Evolutionary conservation across 495 filamentous ascomycete species (phyloP).

Genomic region (Talaromyces ruber): DNA sequence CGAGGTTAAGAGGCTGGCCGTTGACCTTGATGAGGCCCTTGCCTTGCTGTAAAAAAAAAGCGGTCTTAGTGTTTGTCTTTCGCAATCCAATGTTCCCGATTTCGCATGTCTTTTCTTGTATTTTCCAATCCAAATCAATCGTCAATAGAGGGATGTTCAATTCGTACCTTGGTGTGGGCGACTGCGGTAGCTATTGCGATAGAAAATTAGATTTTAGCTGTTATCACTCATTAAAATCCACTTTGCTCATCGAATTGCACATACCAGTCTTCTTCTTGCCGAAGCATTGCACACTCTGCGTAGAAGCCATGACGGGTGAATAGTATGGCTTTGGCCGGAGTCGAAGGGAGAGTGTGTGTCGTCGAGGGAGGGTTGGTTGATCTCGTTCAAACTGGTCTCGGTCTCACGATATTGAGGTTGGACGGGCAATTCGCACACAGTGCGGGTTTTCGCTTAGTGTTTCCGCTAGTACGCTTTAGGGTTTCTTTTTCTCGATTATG

Average conservation of each 20-base stretch:
- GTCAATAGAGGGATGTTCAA: constrained; percentile 5
- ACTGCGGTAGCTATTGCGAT: constrained; percentile 61
- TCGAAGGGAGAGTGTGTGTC: constrained; percentile 34
- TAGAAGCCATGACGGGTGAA: constrained; percentile 64
- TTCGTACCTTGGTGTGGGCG: constrained; percentile 87
- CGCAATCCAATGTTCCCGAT: not conserved
- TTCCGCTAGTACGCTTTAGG: constrained; percentile 17
- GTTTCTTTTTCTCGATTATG: constrained; percentile 1
- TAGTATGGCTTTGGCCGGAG: constrained; percentile 36
- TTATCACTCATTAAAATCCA: not conserved
- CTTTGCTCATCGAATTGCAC: constrained; percentile 4
- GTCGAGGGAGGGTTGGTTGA: constrained; percentile 11
- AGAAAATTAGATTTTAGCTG: constrained; percentile 14
- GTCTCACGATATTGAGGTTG: constrained; percentile 10
- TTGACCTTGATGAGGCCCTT: constrained; percentile 98
- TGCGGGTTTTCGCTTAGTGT: constrained; percentile 40
- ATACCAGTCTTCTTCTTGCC: constrained; percentile 85
- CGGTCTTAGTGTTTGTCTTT: constrained; percentile 1
- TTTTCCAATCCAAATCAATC: not conserved
- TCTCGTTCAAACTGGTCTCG: constrained; percentile 10
- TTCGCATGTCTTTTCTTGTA: not conserved
- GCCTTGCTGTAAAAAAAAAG: constrained; percentile 51
- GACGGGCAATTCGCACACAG: constrained; percentile 14
- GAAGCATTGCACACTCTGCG: constrained; percentile 89
- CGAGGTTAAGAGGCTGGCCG: constrained; percentile 86